Conservation (phyloP, 2,329 filamentous ascomycete genomes). For the Trichoderma brevicompactum region DNA sequence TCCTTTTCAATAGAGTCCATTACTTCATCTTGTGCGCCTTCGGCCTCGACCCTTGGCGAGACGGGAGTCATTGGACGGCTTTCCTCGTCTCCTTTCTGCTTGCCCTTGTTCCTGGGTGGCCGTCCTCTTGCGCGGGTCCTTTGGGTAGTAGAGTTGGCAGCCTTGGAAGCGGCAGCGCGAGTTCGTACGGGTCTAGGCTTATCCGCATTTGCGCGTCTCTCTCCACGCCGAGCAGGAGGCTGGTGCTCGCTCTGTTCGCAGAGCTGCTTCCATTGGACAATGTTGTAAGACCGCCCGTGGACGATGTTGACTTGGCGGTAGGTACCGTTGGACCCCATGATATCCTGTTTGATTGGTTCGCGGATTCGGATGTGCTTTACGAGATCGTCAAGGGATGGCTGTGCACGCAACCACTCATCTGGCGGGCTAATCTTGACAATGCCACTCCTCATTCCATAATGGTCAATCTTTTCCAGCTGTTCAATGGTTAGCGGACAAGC, state of each 20-base stretch:
- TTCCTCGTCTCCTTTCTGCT: conserved; percentile 46
- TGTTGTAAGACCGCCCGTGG: conserved; percentile 92
- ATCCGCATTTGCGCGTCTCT: conserved; percentile 68
- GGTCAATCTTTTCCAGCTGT: conserved; percentile 80
- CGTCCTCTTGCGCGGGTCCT: conserved; percentile 50
- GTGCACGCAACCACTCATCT: conserved; percentile 84
- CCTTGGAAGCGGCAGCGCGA: conserved; percentile 43
- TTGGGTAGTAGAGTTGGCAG: conserved; percentile 39
- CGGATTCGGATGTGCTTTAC: conserved; percentile 92
- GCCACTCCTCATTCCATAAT: conserved; percentile 95
- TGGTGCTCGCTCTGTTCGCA: conserved; percentile 96
- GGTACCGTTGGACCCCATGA: conserved; percentile 91
- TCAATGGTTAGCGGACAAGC: conserved; percentile 37
- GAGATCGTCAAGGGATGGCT: conserved; percentile 78
- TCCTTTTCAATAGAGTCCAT: conserved; percentile 58
- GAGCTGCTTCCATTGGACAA: conserved; percentile 92
- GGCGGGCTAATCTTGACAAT: conserved; percentile 97
- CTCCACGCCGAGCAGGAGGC: conserved; percentile 86
- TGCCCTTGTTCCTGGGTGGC: conserved; percentile 45
- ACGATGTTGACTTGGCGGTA: conserved; percentile 98
- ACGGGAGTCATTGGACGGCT: conserved; percentile 63
- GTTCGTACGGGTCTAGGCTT: conserved; percentile 52
- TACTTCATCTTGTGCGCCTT: conserved; percentile 41
- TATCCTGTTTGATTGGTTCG: conserved; percentile 97
- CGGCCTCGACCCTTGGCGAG: conserved; percentile 53